These are phyloP conservation scores for Penicillium pulvis DNA, from an alignment of 495 filamentous ascomycete species.

Conservation along the genomic window DNA sequence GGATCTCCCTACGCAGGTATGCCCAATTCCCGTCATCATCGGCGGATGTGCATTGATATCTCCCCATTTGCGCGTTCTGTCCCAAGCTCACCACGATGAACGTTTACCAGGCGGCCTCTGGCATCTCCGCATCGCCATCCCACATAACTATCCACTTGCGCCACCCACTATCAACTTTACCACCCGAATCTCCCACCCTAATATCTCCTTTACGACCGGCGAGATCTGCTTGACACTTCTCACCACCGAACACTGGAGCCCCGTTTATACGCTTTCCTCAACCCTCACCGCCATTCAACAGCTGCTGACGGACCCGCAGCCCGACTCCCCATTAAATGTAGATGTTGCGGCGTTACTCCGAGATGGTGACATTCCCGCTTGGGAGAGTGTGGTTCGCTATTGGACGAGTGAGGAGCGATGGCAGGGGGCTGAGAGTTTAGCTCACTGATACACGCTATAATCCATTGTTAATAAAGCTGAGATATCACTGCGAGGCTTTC, in stretches of 20 bases:
- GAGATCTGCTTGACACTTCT: constrained; percentile 93
- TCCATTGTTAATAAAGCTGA: not conserved
- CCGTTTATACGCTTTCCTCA: constrained; percentile 76
- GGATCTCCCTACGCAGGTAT: constrained; percentile 74
- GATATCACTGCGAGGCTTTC: not conserved
- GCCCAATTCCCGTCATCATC: constrained; percentile 3
- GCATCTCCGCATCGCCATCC: constrained; percentile 77
- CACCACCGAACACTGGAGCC: constrained; percentile 75
- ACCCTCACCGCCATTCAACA: constrained; percentile 77
- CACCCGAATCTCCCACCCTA: constrained; percentile 84
- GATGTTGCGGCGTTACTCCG: constrained; percentile 81
- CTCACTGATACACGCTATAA: constrained; percentile 14
- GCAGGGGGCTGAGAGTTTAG: constrained; percentile 22
- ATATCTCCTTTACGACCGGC: constrained; percentile 77
- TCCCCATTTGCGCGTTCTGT: not conserved
- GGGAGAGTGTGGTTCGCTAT: constrained; percentile 78
- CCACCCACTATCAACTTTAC: constrained; percentile 78
- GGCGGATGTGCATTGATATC: not conserved
- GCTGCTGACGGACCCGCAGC: constrained; percentile 72
- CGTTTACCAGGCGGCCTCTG: constrained; percentile 70
- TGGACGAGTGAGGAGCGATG: constrained; percentile 63
- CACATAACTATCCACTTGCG: constrained; percentile 72
- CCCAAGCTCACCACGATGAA: not conserved
- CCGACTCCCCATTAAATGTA: constrained; percentile 85
- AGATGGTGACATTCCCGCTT: constrained; percentile 73